Conservation (phyloP, 2,329 filamentous ascomycete genomes). For the Botryotinia narcissicola region DNA sequence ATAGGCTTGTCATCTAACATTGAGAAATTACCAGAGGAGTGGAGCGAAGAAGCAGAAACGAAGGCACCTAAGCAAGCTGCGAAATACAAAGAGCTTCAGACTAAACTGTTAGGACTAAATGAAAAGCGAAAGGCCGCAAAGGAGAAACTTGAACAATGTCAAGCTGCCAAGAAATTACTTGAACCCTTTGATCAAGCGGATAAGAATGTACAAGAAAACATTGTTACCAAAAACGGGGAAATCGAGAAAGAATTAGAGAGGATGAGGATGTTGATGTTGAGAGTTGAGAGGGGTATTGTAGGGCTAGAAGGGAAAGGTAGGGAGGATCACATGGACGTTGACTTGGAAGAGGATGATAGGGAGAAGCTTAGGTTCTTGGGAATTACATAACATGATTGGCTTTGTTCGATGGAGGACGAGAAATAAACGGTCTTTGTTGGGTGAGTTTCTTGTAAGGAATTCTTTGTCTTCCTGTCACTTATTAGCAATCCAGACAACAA, state of each 20-base stretch:
- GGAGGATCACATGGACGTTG: slow-evolving; percentile 30
- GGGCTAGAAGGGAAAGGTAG: slow-evolving; percentile 27
- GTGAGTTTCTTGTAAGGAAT: neutral
- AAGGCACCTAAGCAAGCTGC: slow-evolving; percentile 43
- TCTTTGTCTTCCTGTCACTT: neutral
- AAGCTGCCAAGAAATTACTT: slow-evolving; percentile 50
- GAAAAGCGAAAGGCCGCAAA: slow-evolving; percentile 43
- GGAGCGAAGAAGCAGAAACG: slow-evolving; percentile 40
- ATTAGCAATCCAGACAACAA: neutral
- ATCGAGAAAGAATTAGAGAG: slow-evolving; percentile 64
- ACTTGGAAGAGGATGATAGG: slow-evolving; percentile 28
- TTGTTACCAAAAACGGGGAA: slow-evolving; percentile 63
- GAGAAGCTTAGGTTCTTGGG: slow-evolving; percentile 25
- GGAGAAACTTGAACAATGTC: slow-evolving; percentile 48
- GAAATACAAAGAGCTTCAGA: slow-evolving; percentile 52
- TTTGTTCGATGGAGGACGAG: too few species aligned
- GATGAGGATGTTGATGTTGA: slow-evolving; percentile 61
- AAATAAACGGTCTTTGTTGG: neutral
- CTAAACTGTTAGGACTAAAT: slow-evolving; percentile 50
- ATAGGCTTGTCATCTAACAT: slow-evolving; percentile 32
- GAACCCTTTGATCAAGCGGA: slow-evolving; percentile 48
- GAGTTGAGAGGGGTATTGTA: slow-evolving; percentile 55
- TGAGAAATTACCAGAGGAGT: slow-evolving; percentile 33
- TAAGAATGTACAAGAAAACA: slow-evolving; percentile 59
- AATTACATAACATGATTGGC: neutral